Percentiles rank a stretch among this genome's conserved stretches.
phyloP scores from a whole-genome alignment of 257 asterid species.

The Capsicum pubescens region DNA sequence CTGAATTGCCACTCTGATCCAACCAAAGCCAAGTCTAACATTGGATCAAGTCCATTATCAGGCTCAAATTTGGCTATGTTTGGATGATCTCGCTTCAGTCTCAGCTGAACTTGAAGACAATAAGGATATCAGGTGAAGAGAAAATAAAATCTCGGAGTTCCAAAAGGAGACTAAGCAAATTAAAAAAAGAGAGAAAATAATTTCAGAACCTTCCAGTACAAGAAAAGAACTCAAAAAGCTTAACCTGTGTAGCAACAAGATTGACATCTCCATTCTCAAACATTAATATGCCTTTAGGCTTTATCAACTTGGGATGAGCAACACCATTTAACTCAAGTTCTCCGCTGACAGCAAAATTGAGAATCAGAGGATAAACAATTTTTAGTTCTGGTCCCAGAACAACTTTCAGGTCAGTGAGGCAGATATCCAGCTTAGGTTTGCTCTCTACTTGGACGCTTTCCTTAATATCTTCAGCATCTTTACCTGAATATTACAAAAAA shows the following conservation, averaged over 20 bases:
- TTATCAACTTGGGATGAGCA: conserved; percentile 93
- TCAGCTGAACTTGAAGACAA: conserved; percentile 60
- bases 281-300: conserved; percentile 82
- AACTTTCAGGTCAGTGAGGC: conserved; percentile 79
- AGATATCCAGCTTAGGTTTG: conserved; percentile 83
- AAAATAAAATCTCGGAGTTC: conserved; percentile 3
- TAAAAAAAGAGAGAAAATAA: neutral
- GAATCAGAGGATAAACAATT: conserved; percentile 91
- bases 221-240: conserved; percentile 20
- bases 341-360: conserved; percentile 95
- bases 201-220: conserved; percentile 29
- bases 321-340: conserved; percentile 95
- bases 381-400: conserved; percentile 93
- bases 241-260: conserved; percentile 99
- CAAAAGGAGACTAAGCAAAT: conserved; percentile 27
- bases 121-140: conserved; percentile 24
- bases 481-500: conserved; percentile 56
- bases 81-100: conserved; percentile 94
- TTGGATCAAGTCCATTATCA: conserved; percentile 94
- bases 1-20: conserved; percentile 99
- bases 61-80: conserved; percentile 97
- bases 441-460: conserved; percentile 70
- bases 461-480: conserved; percentile 77
- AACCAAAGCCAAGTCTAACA: conserved; percentile 85
- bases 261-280: conserved; percentile 97